Evolutionary conservation across 768 basidiomycete genomes (phyloP), one percentile per base, ranked within the genome.

Genomic region (Ephemerocybe angulata): DNA sequence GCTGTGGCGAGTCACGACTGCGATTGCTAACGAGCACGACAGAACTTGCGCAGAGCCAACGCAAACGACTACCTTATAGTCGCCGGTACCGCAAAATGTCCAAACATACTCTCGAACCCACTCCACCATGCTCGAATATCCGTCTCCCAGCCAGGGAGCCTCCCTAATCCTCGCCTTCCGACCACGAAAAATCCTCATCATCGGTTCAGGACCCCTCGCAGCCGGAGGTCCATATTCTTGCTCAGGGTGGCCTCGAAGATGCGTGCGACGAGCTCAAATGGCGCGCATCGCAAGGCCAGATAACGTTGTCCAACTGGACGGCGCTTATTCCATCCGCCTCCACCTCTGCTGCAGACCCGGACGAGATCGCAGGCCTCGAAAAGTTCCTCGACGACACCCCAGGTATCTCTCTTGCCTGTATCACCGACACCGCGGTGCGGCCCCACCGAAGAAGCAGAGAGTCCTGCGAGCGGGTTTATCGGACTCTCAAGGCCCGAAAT

Each of bases 111-210:
- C 42, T 25, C 21, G 42, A 44, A n/a, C n/a, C n/a, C 40, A 31
- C 27, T 37, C 48, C 38, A 50, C 49, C 27, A 67, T 64, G 61
- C 55, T 54, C 40, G 54, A 58, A 33, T 82, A 73, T 52, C 73
- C 79, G 17, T 56, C 61, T 3, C 77, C 83, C 1, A 69, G 70
- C 12, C 67, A 70, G 10, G 91, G 91, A 6, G 90, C 87, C 0
- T 90, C 91, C 4, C 81, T 96, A 13, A 61, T 94, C 0, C 79
- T 95, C 21, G 86, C 93, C 0, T 92, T 93, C 70, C 79, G 77
- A 48, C 74, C 87, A 24, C 78, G 77, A 31, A 75, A 72, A 0
- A 77, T 84, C 30, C 72, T 98, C 37, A 80, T 98, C 41, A 61
- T 98, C 38, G 94, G 96, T 2, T 81, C 86, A 1, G 83, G 85